A percentile compares a stretch with the other conserved stretches of the same genome.
phyloP scores from a whole-genome alignment of 805 yeast genomes.

The Sugiyamaella boreocaroliniensis region DNA sequence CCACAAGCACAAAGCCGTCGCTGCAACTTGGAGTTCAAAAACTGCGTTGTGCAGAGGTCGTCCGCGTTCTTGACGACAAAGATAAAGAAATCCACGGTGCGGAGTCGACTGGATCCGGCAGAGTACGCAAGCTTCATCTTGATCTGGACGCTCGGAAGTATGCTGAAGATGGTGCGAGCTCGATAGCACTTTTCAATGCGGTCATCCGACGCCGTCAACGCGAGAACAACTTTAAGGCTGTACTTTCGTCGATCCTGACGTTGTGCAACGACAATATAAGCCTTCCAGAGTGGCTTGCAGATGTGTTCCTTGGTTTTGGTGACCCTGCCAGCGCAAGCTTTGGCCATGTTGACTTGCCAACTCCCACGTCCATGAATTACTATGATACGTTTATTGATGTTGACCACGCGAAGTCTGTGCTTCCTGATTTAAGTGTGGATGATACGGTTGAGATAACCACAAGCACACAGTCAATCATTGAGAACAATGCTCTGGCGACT shows the following conservation, averaged over 20 bases:
- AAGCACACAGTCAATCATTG: background rate
- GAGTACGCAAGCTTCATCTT: slow-evolving; percentile 18
- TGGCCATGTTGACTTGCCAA: slow-evolving; percentile 1
- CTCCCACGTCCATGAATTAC: slow-evolving; percentile 19
- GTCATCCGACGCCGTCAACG: slow-evolving; percentile 23
- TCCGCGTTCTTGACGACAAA: slow-evolving; percentile 22
- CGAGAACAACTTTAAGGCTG: slow-evolving; percentile 22
- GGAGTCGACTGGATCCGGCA: slow-evolving; percentile 3
- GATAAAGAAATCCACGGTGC: slow-evolving; percentile 8
- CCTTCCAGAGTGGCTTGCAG: slow-evolving; percentile 34
- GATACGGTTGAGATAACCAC: background rate
- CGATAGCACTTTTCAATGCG: slow-evolving; percentile 21
- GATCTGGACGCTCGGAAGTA: slow-evolving; percentile 21
- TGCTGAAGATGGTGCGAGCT: slow-evolving; percentile 9
- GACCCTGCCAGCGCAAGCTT: slow-evolving; percentile 15
- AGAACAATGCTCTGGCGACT: background rate
- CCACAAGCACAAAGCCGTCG: slow-evolving; percentile 6
- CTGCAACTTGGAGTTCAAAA: slow-evolving; percentile 21
- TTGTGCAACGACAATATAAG: slow-evolving; percentile 2
- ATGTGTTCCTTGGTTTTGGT: slow-evolving; percentile 32
- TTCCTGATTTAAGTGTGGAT: slow-evolving; percentile 2
- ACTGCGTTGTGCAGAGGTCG: slow-evolving; percentile 24
- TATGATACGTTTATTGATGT: slow-evolving; percentile 22
- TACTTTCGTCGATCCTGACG: slow-evolving; percentile 15
- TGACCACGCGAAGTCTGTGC: slow-evolving; percentile 18